These are phyloP conservation scores for Urtica urens DNA, from an alignment of 306 rosid genomes.

Conservation along the genomic window DNA sequence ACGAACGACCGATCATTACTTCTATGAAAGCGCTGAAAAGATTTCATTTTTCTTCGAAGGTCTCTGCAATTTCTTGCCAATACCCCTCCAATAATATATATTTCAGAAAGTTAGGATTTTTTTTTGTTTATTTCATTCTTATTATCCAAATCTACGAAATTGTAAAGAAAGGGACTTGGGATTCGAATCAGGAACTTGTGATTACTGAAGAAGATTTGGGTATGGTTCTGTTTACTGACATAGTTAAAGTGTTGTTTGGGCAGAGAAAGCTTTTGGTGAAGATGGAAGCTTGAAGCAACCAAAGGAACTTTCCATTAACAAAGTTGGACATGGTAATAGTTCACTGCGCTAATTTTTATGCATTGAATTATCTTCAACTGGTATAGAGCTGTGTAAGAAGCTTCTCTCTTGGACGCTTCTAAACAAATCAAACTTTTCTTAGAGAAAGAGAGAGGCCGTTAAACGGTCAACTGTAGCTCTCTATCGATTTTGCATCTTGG, in stretches of 20 bases:
- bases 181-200: too few species aligned
- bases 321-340: slow-evolving; percentile 93
- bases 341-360: not conserved
- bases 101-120: not conserved
- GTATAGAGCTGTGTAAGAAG: too few species aligned
- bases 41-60: slow-evolving; percentile 90
- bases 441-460: too few species aligned
- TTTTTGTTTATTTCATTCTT: not conserved
- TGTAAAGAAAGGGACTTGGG: too few species aligned
- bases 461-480: too few species aligned
- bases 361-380: not conserved
- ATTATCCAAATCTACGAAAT: not conserved
- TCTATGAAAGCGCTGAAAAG: slow-evolving; percentile 60
- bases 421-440: not conserved
- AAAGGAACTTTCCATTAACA: slow-evolving; percentile 73
- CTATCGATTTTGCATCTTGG: too few species aligned
- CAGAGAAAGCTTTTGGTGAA: slow-evolving; percentile 86
- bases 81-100: too few species aligned
- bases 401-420: not conserved
- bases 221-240: slow-evolving; percentile 6
- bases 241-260: slow-evolving; percentile 9
- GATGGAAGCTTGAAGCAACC: slow-evolving; percentile 80
- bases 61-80: slow-evolving; percentile 12
- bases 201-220: not conserved
- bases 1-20: slow-evolving; percentile 49